Evolutionary conservation across 108 stramenopile species (phyloP).

Genomic region (Hondaea fermentalgiana): DNA sequence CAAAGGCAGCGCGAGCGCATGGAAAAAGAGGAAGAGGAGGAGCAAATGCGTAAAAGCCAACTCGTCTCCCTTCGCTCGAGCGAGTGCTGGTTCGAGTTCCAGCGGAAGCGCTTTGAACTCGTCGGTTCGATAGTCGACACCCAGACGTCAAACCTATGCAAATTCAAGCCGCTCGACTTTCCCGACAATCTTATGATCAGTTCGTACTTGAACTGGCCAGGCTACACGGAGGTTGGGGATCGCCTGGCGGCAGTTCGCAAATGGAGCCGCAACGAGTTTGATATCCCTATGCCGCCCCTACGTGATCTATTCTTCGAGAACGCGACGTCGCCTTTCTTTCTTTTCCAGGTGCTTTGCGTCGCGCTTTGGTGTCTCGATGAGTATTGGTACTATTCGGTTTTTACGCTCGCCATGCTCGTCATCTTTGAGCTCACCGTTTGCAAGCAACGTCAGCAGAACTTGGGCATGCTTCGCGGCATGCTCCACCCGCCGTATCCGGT

Average conservation of each 20-base stretch:
- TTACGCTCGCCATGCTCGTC: constrained; percentile 77
- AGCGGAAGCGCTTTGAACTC: not conserved
- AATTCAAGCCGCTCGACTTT: not conserved
- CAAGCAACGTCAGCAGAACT: constrained; percentile 63
- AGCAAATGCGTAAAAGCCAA: not conserved
- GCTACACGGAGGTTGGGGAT: not conserved
- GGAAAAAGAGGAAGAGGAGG: not conserved
- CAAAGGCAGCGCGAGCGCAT: not conserved
- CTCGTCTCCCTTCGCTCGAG: not conserved
- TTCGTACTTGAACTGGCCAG: not conserved
- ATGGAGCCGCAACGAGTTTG: constrained; percentile 72
- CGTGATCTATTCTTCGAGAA: constrained; percentile 73
- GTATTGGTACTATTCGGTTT: constrained; percentile 94
- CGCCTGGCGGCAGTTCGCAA: constrained; percentile 21
- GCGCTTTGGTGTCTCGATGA: constrained; percentile 90
- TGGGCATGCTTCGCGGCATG: constrained; percentile 69
- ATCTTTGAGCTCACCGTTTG: constrained; percentile 84
- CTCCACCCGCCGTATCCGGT: constrained; percentile 24
- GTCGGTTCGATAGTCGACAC: not conserved
- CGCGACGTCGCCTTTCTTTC: constrained; percentile 82
- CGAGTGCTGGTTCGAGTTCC: constrained; percentile 13
- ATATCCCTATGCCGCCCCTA: constrained; percentile 76
- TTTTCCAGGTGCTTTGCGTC: constrained; percentile 96
- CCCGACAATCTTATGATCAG: not conserved
- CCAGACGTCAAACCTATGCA: not conserved